These are phyloP conservation scores for Trametes gibbosa DNA, from an alignment of 768 basidiomycete genomes.

Conservation along the genomic window DNA sequence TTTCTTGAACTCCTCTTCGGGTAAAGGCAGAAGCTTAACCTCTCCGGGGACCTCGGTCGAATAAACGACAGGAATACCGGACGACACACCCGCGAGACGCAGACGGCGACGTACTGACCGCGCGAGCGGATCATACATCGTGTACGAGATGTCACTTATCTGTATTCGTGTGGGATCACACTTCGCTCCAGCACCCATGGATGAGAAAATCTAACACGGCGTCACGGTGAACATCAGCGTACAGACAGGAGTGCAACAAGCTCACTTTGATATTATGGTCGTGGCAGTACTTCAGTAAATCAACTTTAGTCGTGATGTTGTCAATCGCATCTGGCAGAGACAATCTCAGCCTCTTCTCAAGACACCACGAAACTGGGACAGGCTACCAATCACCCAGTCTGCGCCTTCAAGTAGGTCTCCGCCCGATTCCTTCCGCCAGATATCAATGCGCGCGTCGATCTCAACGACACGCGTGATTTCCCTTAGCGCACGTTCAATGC, in stretches of 20 bases:
- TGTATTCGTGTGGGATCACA: slow-evolving; percentile 93
- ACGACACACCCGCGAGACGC: slow-evolving; percentile 56
- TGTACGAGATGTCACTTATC: slow-evolving; percentile 90
- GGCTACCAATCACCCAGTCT: slow-evolving; percentile 90
- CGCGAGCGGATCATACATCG: slow-evolving; percentile 93
- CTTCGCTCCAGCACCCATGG: slow-evolving; percentile 96
- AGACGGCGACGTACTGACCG: slow-evolving; percentile 82
- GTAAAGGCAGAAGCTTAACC: slow-evolving; percentile 83
- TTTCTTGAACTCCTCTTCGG: slow-evolving; percentile 89
- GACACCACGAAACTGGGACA: slow-evolving; percentile 19
- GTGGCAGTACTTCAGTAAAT: slow-evolving; percentile 86
- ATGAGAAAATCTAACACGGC: slow-evolving; percentile 74
- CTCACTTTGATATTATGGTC: slow-evolving; percentile 72
- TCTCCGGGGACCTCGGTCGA: slow-evolving; percentile 92
- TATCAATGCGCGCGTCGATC: slow-evolving; percentile 77
- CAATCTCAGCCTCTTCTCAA: neutral
- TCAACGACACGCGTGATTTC: slow-evolving; percentile 83
- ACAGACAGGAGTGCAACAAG: neutral
- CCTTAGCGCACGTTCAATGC: slow-evolving; percentile 65
- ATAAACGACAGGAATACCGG: slow-evolving; percentile 86
- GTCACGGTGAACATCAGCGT: neutral
- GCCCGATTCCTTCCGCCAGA: slow-evolving; percentile 86
- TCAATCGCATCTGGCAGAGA: slow-evolving; percentile 85
- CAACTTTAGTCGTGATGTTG: slow-evolving; percentile 95
- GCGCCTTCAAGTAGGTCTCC: slow-evolving; percentile 71